Conservation (phyloP, 257 asterid genomes). For the Forsythia viridissima region DNA sequence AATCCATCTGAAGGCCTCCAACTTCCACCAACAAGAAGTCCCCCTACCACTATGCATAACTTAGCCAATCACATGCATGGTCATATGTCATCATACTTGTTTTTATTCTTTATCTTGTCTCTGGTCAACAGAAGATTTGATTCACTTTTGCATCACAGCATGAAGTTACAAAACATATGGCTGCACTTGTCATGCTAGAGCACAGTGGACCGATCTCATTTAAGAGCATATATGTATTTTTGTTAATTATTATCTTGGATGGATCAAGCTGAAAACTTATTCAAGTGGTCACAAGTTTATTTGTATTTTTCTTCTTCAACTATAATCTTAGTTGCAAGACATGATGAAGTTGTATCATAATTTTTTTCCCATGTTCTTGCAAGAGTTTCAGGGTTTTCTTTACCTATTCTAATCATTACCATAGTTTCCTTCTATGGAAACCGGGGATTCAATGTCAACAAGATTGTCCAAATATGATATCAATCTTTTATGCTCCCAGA, state of each 20-base stretch:
- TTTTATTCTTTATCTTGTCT: not conserved
- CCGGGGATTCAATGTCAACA: not conserved
- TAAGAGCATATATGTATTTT: not conserved
- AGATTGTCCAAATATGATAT: slow-evolving; percentile 2
- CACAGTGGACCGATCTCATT: slow-evolving; percentile 3
- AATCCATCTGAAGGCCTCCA: not conserved
- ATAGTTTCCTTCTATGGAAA: not conserved
- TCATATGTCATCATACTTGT: not conserved
- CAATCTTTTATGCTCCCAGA: not conserved
- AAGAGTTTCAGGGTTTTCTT: not conserved
- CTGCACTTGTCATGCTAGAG: not conserved
- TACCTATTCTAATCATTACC: not conserved
- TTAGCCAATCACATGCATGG: slow-evolving; percentile 5
- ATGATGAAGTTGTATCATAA: not conserved
- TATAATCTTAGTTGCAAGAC: not conserved
- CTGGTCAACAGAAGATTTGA: not conserved
- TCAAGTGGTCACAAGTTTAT: not conserved
- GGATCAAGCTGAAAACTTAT: slow-evolving; percentile 6
- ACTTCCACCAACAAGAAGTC: not conserved
- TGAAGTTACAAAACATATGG: not conserved
- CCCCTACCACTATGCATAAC: not conserved
- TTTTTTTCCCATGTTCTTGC: not conserved
- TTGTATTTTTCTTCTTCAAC: not conserved
- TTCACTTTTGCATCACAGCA: not conserved
- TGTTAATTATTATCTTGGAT: not conserved